Evolutionary conservation across 441 rosid genomes (phyloP).

Genomic region (Adansonia madagascariensis): DNA sequence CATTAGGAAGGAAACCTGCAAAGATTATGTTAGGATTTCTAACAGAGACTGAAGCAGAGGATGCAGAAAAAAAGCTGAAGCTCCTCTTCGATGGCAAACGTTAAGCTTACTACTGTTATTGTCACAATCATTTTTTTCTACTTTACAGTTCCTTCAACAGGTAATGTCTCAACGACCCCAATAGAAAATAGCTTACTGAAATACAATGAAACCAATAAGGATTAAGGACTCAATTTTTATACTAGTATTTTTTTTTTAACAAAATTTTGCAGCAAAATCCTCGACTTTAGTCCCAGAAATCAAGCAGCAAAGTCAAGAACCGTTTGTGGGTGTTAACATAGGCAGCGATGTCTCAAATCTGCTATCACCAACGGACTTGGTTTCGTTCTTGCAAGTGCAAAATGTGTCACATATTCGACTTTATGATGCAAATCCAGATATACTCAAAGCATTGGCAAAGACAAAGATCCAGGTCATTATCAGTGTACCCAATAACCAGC

Average conservation of each 20-base stretch:
- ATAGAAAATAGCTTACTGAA: neutral
- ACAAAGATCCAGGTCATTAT: constrained; percentile 87
- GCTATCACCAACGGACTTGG: constrained; percentile 52
- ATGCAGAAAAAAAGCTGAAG: constrained; percentile 46
- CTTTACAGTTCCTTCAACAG: constrained; percentile 34
- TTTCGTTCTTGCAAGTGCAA: constrained; percentile 72
- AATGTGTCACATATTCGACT: constrained; percentile 75
- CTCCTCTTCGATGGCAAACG: constrained; percentile 62
- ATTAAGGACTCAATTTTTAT: neutral
- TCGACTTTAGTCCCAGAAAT: constrained; percentile 40
- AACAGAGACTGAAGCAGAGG: constrained; percentile 54
- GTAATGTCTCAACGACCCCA: constrained; percentile 30
- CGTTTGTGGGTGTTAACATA: constrained; percentile 78
- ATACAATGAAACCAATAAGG: neutral
- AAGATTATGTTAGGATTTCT: constrained; percentile 78
- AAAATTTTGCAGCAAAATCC: constrained; percentile 28
- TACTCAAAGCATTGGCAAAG: constrained; percentile 73
- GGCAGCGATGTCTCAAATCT: constrained; percentile 76
- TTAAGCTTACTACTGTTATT: constrained; percentile 43
- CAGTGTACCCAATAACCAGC: constrained; percentile 93
- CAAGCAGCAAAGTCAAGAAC: constrained; percentile 58
- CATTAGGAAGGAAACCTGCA: neutral
- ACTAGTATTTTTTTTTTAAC: neutral
- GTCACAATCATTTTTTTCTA: constrained; percentile 37
- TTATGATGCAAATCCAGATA: constrained; percentile 82